Percentiles rank a stretch among this genome's conserved stretches.
These are phyloP conservation scores for Cucurbita maxima DNA, from an alignment of 306 rosid species.

Conservation along the genomic window DNA sequence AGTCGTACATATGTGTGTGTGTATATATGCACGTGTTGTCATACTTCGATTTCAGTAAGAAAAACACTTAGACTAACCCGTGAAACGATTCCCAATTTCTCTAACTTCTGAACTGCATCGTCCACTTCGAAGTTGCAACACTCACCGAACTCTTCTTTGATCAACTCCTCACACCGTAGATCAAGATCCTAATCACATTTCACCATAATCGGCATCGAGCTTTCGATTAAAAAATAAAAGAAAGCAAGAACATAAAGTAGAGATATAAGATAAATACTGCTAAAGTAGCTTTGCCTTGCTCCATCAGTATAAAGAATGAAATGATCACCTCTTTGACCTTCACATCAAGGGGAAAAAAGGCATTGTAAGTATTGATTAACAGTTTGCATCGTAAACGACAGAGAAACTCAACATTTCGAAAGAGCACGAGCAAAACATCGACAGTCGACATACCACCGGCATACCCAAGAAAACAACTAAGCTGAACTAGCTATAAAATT, in stretches of 20 bases:
- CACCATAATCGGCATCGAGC: background rate
- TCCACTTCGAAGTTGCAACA: slow-evolving; percentile 81
- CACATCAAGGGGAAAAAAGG: slow-evolving; percentile 12
- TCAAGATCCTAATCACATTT: slow-evolving; percentile 63
- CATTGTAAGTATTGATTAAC: background rate
- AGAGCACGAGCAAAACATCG: background rate
- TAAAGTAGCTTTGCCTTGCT: slow-evolving; percentile 78
- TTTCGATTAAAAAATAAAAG: background rate
- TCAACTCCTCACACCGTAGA: slow-evolving; percentile 70
- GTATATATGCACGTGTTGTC: no score
- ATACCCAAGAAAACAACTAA: background rate
- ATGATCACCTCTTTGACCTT: slow-evolving; percentile 92
- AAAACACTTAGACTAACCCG: slow-evolving; percentile 46
- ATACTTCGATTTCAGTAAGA: background rate
- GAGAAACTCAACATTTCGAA: background rate
- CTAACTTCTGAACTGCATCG: slow-evolving; percentile 75
- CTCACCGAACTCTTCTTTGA: slow-evolving; percentile 68
- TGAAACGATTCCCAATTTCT: slow-evolving; percentile 66
- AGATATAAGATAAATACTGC: slow-evolving; percentile 23
- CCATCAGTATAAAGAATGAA: slow-evolving; percentile 83
- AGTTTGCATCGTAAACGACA: background rate
- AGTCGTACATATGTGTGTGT: background rate
- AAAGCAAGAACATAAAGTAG: background rate
- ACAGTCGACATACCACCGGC: background rate
- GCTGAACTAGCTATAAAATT: background rate